Base-by-base conservation (phyloP, 2,329 filamentous ascomycete genomes). In the Cercospora beticola region DNA sequence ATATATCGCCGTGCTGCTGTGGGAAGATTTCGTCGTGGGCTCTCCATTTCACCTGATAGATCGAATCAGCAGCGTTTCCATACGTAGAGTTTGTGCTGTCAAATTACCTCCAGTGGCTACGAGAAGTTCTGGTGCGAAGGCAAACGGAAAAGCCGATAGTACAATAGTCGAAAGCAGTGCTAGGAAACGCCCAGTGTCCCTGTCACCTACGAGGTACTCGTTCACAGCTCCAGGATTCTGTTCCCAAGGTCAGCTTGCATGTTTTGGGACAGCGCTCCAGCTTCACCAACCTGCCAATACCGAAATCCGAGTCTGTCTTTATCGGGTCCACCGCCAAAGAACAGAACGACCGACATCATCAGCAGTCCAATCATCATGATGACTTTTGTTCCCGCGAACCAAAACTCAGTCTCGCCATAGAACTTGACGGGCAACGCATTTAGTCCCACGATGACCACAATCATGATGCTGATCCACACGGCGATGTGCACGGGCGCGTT, bases 1-100 rank as follows among this genome's bases (percentile, higher is more conserved):
- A 89, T 87, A 76, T 86, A 88, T 8, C 85, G 82, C n/a, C 85
- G 82, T 0, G 85, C 86, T 1, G 87, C 88, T 18, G 81, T 85
- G 16, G 87, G 87, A 6, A 90, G 80, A 70, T 88, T 88, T 52
- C 83, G 81, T n/a, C 86, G 82, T 1, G 85, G 87, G 10, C 79
- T 84, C 70, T 85, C 80, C 82, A 87, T 88, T 73, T 89, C 88
- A 10, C 86, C 87, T 59, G n/a, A 4, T 89, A 87, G 10, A 86
- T 86, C 4, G 21, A n/a, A 28, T 31, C 14, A 33, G 56, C 14
- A 59, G 7, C n/a, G 36, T 43, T 33, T n/a, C 8, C 18, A 4
- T 14, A 58, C 31, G 5, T 33, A 1, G 56, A 1, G 4, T 12
- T 2, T 5, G 14, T 43, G 36, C 16, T n/a, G n/a, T 2, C 9